Conservation (phyloP, 2,329 filamentous ascomycete species). For the Acephala macrosclerotiorum region DNA sequence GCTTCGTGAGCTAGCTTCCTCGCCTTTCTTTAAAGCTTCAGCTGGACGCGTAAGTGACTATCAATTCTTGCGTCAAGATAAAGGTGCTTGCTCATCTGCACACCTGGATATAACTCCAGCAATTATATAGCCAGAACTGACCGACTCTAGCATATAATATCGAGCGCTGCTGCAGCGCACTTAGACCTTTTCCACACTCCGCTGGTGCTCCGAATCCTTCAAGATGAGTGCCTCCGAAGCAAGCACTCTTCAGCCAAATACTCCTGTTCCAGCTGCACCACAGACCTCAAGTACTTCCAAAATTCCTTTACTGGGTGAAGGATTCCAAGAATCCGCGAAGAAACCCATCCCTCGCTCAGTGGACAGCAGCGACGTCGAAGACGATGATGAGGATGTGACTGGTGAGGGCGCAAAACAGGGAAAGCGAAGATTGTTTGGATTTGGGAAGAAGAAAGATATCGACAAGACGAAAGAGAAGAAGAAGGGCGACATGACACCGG, state of each 20-base stretch:
- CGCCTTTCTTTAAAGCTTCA: constrained; percentile 22
- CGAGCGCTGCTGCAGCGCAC: constrained; percentile 10
- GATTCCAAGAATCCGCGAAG: constrained; percentile 40
- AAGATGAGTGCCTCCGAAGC: constrained; percentile 43
- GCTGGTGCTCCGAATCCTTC: constrained; percentile 16
- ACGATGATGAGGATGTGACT: constrained; percentile 26
- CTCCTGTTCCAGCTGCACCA: constrained; percentile 35
- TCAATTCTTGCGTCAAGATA: constrained; percentile 28
- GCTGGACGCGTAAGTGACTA: constrained; percentile 35
- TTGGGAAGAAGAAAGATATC: constrained; percentile 67
- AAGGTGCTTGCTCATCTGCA: constrained; percentile 29
- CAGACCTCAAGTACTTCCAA: constrained; percentile 35
- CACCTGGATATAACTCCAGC: constrained; percentile 24
- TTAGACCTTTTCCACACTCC: neutral
- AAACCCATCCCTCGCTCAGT: constrained; percentile 33
- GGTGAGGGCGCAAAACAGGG: constrained; percentile 52
- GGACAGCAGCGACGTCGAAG: constrained; percentile 39
- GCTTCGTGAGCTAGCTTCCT: constrained; percentile 8
- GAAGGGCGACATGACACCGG: constrained; percentile 40
- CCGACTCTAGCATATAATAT: constrained; percentile 27
- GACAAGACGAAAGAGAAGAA: constrained; percentile 52
- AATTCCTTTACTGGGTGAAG: constrained; percentile 45
- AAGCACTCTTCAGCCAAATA: constrained; percentile 40
- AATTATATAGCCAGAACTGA: constrained; percentile 34
- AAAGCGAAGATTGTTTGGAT: constrained; percentile 66